Conservation (phyloP, 2,329 filamentous ascomycete species). For the Paraconiothyrium sp. region DNA sequence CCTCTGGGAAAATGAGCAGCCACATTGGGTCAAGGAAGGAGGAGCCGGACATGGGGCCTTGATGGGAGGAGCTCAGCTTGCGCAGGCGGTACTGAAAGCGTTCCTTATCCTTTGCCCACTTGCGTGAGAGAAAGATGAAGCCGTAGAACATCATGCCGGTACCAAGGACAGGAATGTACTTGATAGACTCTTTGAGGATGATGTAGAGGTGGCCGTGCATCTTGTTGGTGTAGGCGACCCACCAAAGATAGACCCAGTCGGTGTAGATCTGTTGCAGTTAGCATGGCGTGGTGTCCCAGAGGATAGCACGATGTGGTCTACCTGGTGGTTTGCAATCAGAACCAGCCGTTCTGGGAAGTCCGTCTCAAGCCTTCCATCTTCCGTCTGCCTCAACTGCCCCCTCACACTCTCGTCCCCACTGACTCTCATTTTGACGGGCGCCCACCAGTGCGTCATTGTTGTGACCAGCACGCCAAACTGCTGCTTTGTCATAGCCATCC, state of each 20-base stretch:
- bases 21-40: constrained; percentile 80
- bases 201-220: constrained; percentile 91
- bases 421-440: constrained; percentile 79
- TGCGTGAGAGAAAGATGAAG: constrained; percentile 93
- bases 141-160: constrained; percentile 86
- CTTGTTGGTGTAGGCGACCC: constrained; percentile 79
- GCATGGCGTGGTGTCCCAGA: background rate
- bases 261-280: constrained; percentile 71
- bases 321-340: constrained; percentile 85
- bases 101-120: constrained; percentile 81
- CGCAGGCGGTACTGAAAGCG: constrained; percentile 77
- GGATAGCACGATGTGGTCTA: constrained; percentile 25
- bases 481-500: constrained; percentile 87
- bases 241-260: constrained; percentile 95
- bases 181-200: constrained; percentile 87
- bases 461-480: constrained; percentile 80
- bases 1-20: constrained; percentile 87
- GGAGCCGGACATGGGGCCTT: constrained; percentile 49
- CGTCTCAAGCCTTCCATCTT: constrained; percentile 76
- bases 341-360: constrained; percentile 83
- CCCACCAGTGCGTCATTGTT: constrained; percentile 86
- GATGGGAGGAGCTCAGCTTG: constrained; percentile 69
- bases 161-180: constrained; percentile 82
- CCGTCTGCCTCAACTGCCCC: constrained; percentile 74
- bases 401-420: constrained; percentile 83